Evolutionary conservation across 805 yeast species (phyloP).

Genomic region (Kuraishia molischiana): DNA sequence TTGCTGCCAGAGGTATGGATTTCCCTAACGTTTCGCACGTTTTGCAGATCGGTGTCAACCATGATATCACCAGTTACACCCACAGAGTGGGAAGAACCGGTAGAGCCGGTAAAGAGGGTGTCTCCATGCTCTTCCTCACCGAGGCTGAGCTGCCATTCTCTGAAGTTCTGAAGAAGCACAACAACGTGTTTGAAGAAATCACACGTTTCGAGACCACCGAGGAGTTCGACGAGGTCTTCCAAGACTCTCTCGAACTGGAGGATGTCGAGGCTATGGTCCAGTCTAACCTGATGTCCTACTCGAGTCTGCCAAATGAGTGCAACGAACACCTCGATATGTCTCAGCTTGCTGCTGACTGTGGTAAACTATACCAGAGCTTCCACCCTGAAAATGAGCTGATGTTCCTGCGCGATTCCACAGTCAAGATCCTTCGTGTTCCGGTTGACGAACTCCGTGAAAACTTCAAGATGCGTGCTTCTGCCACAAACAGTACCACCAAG

Average conservation of each 20-base stretch:
- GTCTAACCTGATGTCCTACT: conserved; percentile 6
- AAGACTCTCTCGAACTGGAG: conserved; percentile 18
- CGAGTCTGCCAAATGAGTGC: conserved; percentile 6
- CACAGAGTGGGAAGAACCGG: conserved; percentile 97
- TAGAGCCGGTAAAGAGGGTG: conserved; percentile 78
- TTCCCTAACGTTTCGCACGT: conserved; percentile 84
- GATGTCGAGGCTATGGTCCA: conserved; percentile 3
- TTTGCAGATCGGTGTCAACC: conserved; percentile 71
- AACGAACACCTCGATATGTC: conserved; percentile 3
- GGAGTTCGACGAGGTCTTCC: conserved; percentile 24
- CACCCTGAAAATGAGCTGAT: not conserved
- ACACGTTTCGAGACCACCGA: conserved; percentile 25
- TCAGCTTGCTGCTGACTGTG: conserved; percentile 6
- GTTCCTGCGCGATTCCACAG: conserved; percentile 10
- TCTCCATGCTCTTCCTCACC: conserved; percentile 51
- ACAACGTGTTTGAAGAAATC: conserved; percentile 41
- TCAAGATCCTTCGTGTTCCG: conserved; percentile 11
- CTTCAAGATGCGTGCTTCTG: conserved; percentile 12
- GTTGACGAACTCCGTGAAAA: conserved; percentile 14
- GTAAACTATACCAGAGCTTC: conserved; percentile 3
- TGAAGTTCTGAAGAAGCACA: conserved; percentile 37
- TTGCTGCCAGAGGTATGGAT: conserved; percentile 95
- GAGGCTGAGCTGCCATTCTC: conserved; percentile 49
- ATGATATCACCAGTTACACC: conserved; percentile 67
- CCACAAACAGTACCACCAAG: not conserved